phyloP scores from a whole-genome alignment of 176 grass and related monocot species.

The Aegilops umbellulata region DNA sequence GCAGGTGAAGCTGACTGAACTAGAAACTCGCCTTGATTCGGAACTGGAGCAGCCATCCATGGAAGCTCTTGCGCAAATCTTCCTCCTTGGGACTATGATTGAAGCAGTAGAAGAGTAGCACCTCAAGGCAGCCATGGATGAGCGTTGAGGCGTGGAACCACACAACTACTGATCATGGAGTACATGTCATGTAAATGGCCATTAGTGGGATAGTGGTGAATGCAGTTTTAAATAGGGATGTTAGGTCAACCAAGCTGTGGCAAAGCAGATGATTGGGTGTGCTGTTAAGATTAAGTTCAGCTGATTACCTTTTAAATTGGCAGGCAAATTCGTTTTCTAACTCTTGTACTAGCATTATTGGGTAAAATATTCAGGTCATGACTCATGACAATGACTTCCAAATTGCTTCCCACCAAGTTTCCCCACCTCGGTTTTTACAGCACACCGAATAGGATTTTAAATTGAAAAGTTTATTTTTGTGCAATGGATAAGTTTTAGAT shows the following conservation, averaged over 20 bases:
- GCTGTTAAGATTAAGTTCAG: slow-evolving; percentile 18
- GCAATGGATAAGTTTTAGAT: not conserved
- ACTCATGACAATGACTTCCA: slow-evolving; percentile 31
- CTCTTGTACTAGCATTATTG: slow-evolving; percentile 20
- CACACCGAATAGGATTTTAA: not conserved
- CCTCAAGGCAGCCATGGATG: slow-evolving; percentile 36
- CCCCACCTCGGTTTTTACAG: slow-evolving; percentile 3
- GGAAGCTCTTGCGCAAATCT: slow-evolving; percentile 22
- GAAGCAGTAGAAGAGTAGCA: slow-evolving; percentile 5
- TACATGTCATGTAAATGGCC: slow-evolving; percentile 30
- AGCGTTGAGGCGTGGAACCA: not conserved
- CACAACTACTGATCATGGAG: slow-evolving; percentile 22
- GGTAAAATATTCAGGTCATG: slow-evolving; percentile 17
- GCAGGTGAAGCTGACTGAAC: slow-evolving; percentile 10
- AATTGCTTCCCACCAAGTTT: slow-evolving; percentile 9
- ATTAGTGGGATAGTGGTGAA: slow-evolving; percentile 31
- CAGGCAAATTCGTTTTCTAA: slow-evolving; percentile 24
- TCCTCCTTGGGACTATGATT: slow-evolving; percentile 25
- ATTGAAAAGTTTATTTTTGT: not conserved
- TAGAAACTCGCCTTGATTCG: slow-evolving; percentile 2
- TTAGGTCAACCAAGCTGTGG: slow-evolving; percentile 34
- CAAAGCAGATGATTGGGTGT: slow-evolving; percentile 19
- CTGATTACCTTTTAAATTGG: not conserved
- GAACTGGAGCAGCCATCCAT: slow-evolving; percentile 29
- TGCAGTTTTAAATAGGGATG: slow-evolving; percentile 35